Evolutionary conservation across 148 eudicot genomes (phyloP), one percentile per base, ranked within the genome.

Genomic region (Rhododendron kiyosumense): DNA sequence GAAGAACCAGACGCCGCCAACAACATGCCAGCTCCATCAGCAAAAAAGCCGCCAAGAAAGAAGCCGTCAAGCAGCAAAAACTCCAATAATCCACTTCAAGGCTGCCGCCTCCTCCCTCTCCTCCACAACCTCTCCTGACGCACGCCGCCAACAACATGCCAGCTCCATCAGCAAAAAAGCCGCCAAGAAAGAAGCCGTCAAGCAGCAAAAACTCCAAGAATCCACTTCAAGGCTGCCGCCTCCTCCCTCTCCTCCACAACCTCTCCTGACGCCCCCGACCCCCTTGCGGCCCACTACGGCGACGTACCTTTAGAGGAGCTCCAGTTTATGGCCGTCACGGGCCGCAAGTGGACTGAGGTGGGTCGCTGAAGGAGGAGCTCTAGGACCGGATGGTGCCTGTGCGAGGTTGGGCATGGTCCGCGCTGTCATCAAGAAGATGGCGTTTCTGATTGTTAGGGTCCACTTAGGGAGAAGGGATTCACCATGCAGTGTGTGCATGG

Each of bases 351-450:
- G 98, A 89, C 92, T 1, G 86, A 86, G 63, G 91, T 96, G 12
- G 90, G 28, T 20, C 86, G 0, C 82, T 96, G 26, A 63, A 9
- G 1, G 84, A 84, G 7, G 92, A 86, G 2, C 45, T 95, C 83
- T 88, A 90, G 86, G 97, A 88, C 41, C 3, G 57, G 74, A 77
- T 61, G 22, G 95, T 94, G 24, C 76, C 94, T 6, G 77, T 95
- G 0, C 84, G 94, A 10, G 99, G 98, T 1, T 88, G 93, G 0
- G 95, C 92, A 46, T 91, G 45, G 89, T 94, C 57, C 93, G 98
- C 0, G 91, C 92, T 26, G 97, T 96, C 36, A 90, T 96, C 43
- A 95, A 95, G 91, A 96, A 96, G 83, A 92, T 95, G 93, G 96
- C 93, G 52, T 96, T 96, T 54, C 82, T 95, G 18, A 95, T 95